Base-by-base conservation (phyloP, 768 basidiomycete species). In the Russula emetica region DNA sequence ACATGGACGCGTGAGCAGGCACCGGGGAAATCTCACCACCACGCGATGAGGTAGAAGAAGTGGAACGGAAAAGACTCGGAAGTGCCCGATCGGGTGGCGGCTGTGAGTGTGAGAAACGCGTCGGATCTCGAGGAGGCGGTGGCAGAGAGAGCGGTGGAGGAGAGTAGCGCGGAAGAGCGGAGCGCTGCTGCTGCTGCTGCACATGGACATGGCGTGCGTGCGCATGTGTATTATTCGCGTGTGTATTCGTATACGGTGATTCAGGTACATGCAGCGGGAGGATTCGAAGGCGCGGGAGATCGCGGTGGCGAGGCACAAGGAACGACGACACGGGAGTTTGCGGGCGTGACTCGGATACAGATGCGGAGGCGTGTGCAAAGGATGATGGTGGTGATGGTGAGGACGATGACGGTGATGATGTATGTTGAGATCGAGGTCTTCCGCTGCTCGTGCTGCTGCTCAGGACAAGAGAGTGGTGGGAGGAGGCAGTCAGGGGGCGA, bases 261-360 rank as follows among this genome's bases (percentile, higher is more conserved):
- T 56, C 64, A 60, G 64, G 64, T 16, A 65, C 64, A 20, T 61
- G 59, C 13, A 64, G 53, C 16, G 66, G 66, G 9, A 51, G 53
- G 22, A 66, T 66, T 18, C 51, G 66, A 42, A 58, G 47, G 22
- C 62, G 62, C 40, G 61, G 60, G 9, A 66, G 60, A 62, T 61
- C 49, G 32, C 61, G 54, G 34, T 32, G 40, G 47, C 26, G 63
- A 34, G 47, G 57, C 32, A 64, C 59, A 40, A 61, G 42, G 64
- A 57, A 65, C 59, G 59, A 44, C 36, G 38, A 11, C 13, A 13
- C 36, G 42, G 64, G 58, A 2, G 64, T 51, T n/a, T 61, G 60
- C 7, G 59, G 54, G 24, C 53, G 54, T 16, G 66, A 56, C 10
- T 50, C 47, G 20, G 58, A 30, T 22, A 47, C n/a, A 45, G 47